Evolutionary conservation across 1,284 basidiomycete genomes (phyloP).

Genomic region (Psilocybe mexicana): DNA sequence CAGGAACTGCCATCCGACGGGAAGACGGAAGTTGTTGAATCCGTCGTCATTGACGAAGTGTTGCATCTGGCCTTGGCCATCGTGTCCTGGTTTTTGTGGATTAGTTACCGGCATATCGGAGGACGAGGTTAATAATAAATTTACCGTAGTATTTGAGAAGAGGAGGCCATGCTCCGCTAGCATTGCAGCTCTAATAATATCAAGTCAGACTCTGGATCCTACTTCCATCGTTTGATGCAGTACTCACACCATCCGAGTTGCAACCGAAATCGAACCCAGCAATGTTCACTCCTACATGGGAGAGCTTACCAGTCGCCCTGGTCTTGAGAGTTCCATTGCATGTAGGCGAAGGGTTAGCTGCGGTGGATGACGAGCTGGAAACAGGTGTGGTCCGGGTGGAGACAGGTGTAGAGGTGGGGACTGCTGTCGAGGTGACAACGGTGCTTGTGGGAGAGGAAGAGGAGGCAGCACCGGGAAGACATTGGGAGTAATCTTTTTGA

Average conservation of each 20-base stretch:
- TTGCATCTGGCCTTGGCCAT: constrained; percentile 53
- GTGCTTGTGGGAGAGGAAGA: constrained; percentile 1
- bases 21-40: constrained; percentile 53
- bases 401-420: neutral
- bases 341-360: constrained; percentile 14
- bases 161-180: constrained; percentile 44
- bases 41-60: constrained; percentile 54
- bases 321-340: constrained; percentile 19
- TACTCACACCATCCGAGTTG: constrained; percentile 38
- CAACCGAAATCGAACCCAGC: constrained; percentile 52
- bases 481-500: constrained; percentile 30
- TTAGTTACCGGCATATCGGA: neutral
- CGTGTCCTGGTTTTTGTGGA: constrained; percentile 24
- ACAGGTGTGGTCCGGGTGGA: constrained; percentile 3
- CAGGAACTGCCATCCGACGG: constrained; percentile 60
- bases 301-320: constrained; percentile 27
- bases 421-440: neutral
- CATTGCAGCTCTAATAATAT: constrained; percentile 29
- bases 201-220: neutral
- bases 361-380: neutral
- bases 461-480: constrained; percentile 22
- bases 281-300: constrained; percentile 42
- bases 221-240: neutral
- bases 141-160: constrained; percentile 46
- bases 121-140: neutral